phyloP scores from a whole-genome alignment of 441 rosid genomes.

The Iberis amara region DNA sequence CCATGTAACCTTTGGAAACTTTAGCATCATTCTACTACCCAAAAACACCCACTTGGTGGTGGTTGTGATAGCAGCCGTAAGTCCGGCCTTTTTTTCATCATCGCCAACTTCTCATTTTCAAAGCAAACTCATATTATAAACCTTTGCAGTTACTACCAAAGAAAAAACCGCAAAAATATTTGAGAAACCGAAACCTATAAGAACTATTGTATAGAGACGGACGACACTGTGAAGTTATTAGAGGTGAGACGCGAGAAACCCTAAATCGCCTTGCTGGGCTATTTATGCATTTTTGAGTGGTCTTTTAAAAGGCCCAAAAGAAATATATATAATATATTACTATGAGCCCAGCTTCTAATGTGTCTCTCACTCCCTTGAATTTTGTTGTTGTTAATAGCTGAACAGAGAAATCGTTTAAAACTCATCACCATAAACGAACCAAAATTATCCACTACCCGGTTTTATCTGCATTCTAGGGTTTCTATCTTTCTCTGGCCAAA shows the following conservation, averaged over 20 bases:
- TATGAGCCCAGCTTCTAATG: constrained; percentile 2
- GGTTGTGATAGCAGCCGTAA: constrained; percentile 30
- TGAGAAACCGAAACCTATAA: background rate
- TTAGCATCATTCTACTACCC: constrained; percentile 33
- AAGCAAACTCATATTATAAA: too few species aligned
- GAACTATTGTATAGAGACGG: background rate
- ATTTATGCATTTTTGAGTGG: background rate
- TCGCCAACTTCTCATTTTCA: constrained; percentile 15
- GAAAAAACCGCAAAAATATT: too few species aligned
- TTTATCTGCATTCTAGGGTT: too few species aligned
- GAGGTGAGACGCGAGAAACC: background rate
- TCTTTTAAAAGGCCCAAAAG: background rate
- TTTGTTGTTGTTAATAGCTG: too few species aligned
- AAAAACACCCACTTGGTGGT: constrained; percentile 1
- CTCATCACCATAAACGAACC: too few species aligned
- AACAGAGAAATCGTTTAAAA: too few species aligned
- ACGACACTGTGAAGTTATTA: background rate
- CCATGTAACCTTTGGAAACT: constrained; percentile 27
- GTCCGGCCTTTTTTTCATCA: constrained; percentile 39
- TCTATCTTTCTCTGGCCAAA: too few species aligned
- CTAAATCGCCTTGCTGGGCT: constrained; percentile 10
- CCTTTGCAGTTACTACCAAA: too few species aligned
- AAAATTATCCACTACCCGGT: too few species aligned
- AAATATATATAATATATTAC: background rate
- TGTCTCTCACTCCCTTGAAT: too few species aligned